Evolutionary conservation across 257 asterid genomes (phyloP).

Genomic region (Catharanthus roseus): DNA sequence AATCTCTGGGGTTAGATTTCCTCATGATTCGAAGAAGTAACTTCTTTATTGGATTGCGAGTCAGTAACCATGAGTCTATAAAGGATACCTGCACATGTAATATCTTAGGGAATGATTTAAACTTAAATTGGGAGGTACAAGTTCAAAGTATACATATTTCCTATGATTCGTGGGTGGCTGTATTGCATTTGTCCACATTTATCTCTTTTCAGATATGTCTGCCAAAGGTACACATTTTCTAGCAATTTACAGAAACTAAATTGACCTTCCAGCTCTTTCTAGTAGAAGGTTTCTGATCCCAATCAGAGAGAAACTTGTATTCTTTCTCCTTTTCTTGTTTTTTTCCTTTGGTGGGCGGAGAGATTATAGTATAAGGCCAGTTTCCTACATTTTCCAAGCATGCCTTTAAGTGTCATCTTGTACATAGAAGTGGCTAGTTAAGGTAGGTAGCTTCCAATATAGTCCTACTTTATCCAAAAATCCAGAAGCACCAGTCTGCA

Average conservation of each 20-base stretch:
- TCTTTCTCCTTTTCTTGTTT: no score
- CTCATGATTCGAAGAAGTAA: constrained; percentile 72
- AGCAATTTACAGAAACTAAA: no score
- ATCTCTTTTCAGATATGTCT: not conserved
- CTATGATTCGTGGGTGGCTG: not conserved
- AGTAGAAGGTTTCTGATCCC: no score
- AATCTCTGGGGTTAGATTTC: constrained; percentile 48
- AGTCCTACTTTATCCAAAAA: not conserved
- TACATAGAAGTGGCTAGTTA: not conserved
- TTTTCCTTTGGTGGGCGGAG: no score
- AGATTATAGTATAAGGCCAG: not conserved
- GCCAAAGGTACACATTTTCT: not conserved
- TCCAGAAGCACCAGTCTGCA: not conserved
- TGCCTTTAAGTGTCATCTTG: not conserved
- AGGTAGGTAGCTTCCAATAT: not conserved
- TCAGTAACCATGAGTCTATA: constrained; percentile 78
- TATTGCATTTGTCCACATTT: not conserved
- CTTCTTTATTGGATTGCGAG: constrained; percentile 53
- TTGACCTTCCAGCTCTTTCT: no score
- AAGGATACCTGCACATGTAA: constrained; percentile 54
- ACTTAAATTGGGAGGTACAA: not conserved
- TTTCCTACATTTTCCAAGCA: not conserved
- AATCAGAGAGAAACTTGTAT: no score
- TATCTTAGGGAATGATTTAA: not conserved
- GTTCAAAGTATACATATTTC: not conserved